phyloP scores from a whole-genome alignment of 352 stramenopile species.

The Phytophthora tentaculata region DNA sequence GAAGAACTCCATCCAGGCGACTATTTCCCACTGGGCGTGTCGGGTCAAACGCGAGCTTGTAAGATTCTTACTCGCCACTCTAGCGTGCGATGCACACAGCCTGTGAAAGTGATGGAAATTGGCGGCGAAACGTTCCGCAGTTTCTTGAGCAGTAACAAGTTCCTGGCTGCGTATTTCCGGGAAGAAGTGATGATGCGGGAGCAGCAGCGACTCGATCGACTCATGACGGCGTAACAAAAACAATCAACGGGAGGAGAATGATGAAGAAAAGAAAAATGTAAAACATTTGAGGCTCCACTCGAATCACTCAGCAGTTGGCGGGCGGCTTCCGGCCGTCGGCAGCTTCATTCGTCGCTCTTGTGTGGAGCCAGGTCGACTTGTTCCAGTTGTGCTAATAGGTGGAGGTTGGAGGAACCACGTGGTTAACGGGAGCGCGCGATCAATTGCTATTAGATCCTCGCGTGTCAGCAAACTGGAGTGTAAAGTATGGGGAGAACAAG shows the following conservation, averaged over 20 bases:
- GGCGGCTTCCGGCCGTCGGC: constrained; percentile 18
- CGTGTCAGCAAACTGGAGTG: constrained; percentile 55
- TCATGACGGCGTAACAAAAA: constrained; percentile 40
- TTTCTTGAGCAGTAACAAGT: constrained; percentile 86
- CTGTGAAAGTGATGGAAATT: constrained; percentile 80
- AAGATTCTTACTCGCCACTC: constrained; percentile 78
- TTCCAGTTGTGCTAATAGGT: constrained; percentile 34
- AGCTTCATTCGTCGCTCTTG: constrained; percentile 36
- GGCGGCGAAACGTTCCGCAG: constrained; percentile 83
- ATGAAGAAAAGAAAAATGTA: constrained; percentile 36
- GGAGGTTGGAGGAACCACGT: constrained; percentile 19
- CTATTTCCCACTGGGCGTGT: constrained; percentile 85
- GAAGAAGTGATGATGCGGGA: constrained; percentile 76
- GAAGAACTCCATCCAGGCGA: constrained; percentile 74
- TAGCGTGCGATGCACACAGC: constrained; percentile 72
- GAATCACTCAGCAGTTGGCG: constrained; percentile 36
- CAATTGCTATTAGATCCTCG: constrained; percentile 48
- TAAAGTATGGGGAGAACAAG: constrained; percentile 50
- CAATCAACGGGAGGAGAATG: constrained; percentile 7
- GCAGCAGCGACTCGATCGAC: constrained; percentile 60
- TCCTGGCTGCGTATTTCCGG: constrained; percentile 80
- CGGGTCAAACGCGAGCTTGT: constrained; percentile 63
- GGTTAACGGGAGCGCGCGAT: constrained; percentile 41
- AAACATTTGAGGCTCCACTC: constrained; percentile 32
- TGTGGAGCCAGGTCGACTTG: constrained; percentile 31